A percentile compares a stretch with the other conserved stretches of the same genome.
phyloP scores from a whole-genome alignment of 1,139 yeast species.

The Diutina pseudorugosa region DNA sequence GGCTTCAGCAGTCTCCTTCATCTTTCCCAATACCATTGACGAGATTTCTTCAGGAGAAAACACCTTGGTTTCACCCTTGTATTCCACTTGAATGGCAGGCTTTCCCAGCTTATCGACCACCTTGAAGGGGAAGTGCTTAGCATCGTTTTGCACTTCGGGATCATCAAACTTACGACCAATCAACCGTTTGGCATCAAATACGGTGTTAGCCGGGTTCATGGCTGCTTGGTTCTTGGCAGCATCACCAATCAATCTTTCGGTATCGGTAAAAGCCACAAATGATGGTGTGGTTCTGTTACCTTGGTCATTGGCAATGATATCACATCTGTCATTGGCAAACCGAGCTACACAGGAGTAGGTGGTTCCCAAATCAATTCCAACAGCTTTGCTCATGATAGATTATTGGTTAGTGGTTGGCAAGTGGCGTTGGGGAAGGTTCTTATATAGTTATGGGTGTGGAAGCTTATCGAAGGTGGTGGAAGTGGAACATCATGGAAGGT shows the following conservation, averaged over 20 bases:
- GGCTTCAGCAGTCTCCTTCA: conserved; percentile 97
- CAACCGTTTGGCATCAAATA: conserved; percentile 96
- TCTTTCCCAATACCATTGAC: conserved; percentile 91
- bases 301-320: conserved; percentile 87
- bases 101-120: conserved; percentile 76
- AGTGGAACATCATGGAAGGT: too few species aligned
- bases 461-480: too few species aligned
- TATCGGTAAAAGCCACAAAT: conserved; percentile 93
- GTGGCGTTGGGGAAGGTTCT: too few species aligned
- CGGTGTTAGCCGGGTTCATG: conserved; percentile 91
- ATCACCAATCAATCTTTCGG: conserved; percentile 97
- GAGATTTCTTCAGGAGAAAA: conserved; percentile 98
- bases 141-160: conserved; percentile 86
- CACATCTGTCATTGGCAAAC: conserved; percentile 69
- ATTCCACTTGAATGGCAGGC: conserved; percentile 88
- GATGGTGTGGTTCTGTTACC: conserved; percentile 90
- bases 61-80: conserved; percentile 84
- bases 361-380: conserved; percentile 75
- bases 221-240: conserved; percentile 99
- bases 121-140: conserved; percentile 96
- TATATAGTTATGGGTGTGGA: too few species aligned
- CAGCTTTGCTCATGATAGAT: conserved; percentile 33
- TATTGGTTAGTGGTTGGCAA: not conserved
- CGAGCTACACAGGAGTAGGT: conserved; percentile 48
- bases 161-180: conserved; percentile 92